Base-by-base conservation (phyloP, 805 yeast species). In the Myxozyma neglecta region DNA sequence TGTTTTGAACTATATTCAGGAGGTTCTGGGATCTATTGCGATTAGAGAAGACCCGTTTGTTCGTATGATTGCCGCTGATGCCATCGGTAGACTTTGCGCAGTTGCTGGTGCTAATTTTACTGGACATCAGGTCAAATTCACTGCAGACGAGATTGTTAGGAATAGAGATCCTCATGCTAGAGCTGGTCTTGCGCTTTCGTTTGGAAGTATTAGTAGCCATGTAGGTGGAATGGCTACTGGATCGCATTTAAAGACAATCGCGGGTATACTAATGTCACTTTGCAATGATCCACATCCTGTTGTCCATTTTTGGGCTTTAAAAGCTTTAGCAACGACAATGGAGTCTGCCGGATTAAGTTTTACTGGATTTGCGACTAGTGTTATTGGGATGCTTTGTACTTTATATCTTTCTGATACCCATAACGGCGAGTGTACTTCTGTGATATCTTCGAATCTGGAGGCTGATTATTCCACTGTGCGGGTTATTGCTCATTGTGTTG, bases 211-310 rank as follows among this genome's bases (percentile, higher is more conserved):
- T 32, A 78, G 78, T 57, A 76, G 77, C 53, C 77, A 75, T 60
- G 78, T 71, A 37, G 71, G 74, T 2, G 74, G 75, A 13, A 69
- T 73, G 67, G 69, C 69, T 55, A 73, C 81, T 0, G 72, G 75
- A 13, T 70, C 77, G 0, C 77, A 79, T 37, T 76, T 81, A 58
- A 71, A 75, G 52, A 70, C 81, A 3, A 81, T 87, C 3, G 77
- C 81, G 59, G 85, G 84, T 40, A 84, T 90, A 4, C 70, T 85
- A 1, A 73, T 80, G 43, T 85, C 88, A 14, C 77, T 93, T 35
- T 72, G 86, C 3, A 76, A 76, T 20, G 98, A 93, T 73, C 92
- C 97, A 0, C 93, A 92, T 71, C 97, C 97, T 0, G 76, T 83
- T 0, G 91, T 94, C 16, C 92, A 89, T 71, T 80, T 83, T 57